Evolutionary conservation across 176 grass and related monocot genomes (phyloP).

Genomic region (Olyra latifolia): DNA sequence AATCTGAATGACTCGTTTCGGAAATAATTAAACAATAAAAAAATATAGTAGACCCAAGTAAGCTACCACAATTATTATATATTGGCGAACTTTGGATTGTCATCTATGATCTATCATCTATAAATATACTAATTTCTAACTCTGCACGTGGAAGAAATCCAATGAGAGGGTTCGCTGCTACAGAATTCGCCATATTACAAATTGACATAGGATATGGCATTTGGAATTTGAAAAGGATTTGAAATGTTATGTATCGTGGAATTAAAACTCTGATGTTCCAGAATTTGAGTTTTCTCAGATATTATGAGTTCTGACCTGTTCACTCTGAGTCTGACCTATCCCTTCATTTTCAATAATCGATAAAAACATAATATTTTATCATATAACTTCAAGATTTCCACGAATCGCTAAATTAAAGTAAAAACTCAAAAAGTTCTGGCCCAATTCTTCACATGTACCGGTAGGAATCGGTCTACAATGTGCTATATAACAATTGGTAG

Average conservation of each 20-base stretch:
- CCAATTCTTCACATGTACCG: not conserved
- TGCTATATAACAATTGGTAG: not conserved
- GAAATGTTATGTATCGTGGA: not conserved
- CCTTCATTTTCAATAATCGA: not conserved
- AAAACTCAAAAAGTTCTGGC: not conserved
- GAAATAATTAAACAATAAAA: not conserved
- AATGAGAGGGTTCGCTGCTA: not conserved
- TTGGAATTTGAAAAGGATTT: not conserved
- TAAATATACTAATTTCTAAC: not conserved
- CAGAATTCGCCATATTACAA: not conserved
- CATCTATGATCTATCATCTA: not conserved
- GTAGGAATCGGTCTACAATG: not conserved
- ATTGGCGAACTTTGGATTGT: not conserved
- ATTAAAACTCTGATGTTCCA: not conserved
- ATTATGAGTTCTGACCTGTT: not conserved
- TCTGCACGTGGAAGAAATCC: not conserved
- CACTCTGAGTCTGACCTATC: not conserved
- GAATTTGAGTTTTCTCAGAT: not conserved
- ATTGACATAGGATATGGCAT: not conserved
- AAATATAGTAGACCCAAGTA: slow-evolving; percentile 3
- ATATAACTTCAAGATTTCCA: not conserved
- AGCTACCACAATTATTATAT: not conserved
- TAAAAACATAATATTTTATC: not conserved
- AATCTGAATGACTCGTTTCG: not conserved
- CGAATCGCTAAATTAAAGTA: not conserved